phyloP scores from a whole-genome alignment of 2,329 filamentous ascomycete species.

The Paramyrothecium sp. region DNA sequence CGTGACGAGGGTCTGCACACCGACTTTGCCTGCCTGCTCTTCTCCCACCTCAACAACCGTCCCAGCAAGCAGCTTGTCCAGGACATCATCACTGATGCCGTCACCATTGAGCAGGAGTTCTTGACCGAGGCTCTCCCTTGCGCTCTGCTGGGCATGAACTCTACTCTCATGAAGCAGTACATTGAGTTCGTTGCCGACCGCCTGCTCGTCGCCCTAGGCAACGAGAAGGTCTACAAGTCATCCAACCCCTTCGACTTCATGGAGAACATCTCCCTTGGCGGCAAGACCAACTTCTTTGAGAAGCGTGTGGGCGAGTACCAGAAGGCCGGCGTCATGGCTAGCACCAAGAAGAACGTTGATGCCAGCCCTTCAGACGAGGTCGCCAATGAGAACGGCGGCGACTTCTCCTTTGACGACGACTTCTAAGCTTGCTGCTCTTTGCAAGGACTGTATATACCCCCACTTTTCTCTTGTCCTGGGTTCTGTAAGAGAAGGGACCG shows the following conservation, averaged over 20 bases:
- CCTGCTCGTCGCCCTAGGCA: conserved; percentile 87
- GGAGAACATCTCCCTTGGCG: conserved; percentile 98
- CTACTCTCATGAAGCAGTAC: conserved; percentile 97
- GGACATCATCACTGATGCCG: conserved; percentile 91
- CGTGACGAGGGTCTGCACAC: conserved; percentile 99
- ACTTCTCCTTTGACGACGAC: conserved; percentile 94
- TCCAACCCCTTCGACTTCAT: conserved; percentile 99
- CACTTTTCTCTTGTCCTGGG: conserved; percentile 5
- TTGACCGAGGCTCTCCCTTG: conserved; percentile 91
- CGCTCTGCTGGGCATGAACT: conserved; percentile 95
- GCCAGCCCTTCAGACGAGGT: conserved; percentile 41
- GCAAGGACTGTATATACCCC: conserved; percentile 9
- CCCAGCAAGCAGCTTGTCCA: conserved; percentile 78
- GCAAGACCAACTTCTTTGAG: conserved; percentile 99
- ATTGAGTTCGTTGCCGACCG: conserved; percentile 99
- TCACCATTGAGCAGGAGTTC: conserved; percentile 96
- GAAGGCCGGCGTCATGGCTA: conserved; percentile 98
- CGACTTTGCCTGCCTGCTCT: conserved; percentile 95
- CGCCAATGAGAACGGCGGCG: conserved; percentile 63
- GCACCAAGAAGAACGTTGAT: conserved; percentile 74
- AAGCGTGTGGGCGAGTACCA: conserved; percentile 99
- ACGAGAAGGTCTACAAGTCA: conserved; percentile 88
- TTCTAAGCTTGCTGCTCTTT: conserved; percentile 61
- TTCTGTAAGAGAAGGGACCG: neutral
- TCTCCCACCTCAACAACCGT: conserved; percentile 94